Conservation (phyloP, 2,329 filamentous ascomycete genomes). For the Diaporthe sp. region DNA sequence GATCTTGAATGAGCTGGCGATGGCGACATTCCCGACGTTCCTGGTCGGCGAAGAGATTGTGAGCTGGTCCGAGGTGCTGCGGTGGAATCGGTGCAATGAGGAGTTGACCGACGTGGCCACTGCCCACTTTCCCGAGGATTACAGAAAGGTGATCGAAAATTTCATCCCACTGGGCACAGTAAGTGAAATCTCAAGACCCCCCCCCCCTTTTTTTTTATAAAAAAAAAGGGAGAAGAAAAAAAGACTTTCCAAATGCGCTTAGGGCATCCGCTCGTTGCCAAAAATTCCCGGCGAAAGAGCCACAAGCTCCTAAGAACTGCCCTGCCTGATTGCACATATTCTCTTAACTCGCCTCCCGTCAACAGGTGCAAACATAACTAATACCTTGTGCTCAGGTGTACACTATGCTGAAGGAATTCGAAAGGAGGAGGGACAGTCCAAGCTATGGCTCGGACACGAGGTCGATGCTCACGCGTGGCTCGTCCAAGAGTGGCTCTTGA, state of each 20-base stretch:
- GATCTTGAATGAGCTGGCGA: constrained; percentile 55
- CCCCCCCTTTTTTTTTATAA: too few relatives aligned
- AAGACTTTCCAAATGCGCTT: too few relatives aligned
- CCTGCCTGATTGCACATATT: neutral
- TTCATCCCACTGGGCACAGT: constrained; percentile 25
- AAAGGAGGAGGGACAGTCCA: constrained; percentile 21
- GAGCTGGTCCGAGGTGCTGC: constrained; percentile 54
- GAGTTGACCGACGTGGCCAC: constrained; percentile 49
- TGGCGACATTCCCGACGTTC: constrained; percentile 50
- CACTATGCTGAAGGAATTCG: constrained; percentile 35
- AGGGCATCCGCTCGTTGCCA: too few relatives aligned
- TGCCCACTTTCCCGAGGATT: constrained; percentile 1
- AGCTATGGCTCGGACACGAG: neutral
- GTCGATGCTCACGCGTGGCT: constrained; percentile 11
- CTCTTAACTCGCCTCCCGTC: neutral
- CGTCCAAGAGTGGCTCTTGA: constrained; percentile 25
- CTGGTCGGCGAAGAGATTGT: constrained; percentile 54
- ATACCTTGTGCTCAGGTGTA: neutral
- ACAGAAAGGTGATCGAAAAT: neutral
- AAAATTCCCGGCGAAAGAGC: too few relatives aligned
- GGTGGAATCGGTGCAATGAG: constrained; percentile 53
- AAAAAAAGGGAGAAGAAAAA: too few relatives aligned
- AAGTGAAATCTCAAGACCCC: neutral
- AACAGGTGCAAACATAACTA: neutral
- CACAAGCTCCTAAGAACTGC: too few relatives aligned